Evolutionary conservation across 805 yeast genomes (phyloP).

Genomic region (Metschnikowia orientalis): DNA sequence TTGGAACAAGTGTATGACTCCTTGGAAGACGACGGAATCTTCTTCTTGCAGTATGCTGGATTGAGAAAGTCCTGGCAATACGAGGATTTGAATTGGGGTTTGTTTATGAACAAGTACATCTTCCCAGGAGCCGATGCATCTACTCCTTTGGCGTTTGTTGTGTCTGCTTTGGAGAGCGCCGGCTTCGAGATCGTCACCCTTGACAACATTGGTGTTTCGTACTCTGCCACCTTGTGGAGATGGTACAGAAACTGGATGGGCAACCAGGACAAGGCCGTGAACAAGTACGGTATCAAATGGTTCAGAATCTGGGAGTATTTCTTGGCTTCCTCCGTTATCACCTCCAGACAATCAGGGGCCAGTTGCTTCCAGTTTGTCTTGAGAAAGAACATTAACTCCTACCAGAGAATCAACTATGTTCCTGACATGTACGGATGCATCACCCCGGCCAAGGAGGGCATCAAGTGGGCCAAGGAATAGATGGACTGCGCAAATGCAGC

Average conservation of each 20-base stretch:
- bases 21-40: conserved; percentile 88
- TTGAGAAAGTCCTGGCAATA: conserved; percentile 90
- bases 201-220: conserved; percentile 90
- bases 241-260: conserved; percentile 95
- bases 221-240: conserved; percentile 85
- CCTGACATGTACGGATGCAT: conserved; percentile 74
- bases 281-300: conserved; percentile 86
- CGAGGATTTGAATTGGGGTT: conserved; percentile 91
- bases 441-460: conserved; percentile 52
- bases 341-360: conserved; percentile 90
- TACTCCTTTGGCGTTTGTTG: conserved; percentile 83
- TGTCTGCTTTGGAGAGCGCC: conserved; percentile 68
- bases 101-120: conserved; percentile 92
- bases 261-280: conserved; percentile 68
- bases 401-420: conserved; percentile 77
- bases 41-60: conserved; percentile 86
- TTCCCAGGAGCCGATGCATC: conserved; percentile 98
- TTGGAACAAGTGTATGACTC: conserved; percentile 76
- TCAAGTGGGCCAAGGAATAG: conserved; percentile 49
- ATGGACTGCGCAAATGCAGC: too few species aligned
- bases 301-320: conserved; percentile 91
- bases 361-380: conserved; percentile 86
- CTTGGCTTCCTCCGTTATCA: conserved; percentile 75
- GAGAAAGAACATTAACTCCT: conserved; percentile 83
- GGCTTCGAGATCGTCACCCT: conserved; percentile 82